Percentiles rank a stretch among this genome's conserved stretches.
These are phyloP conservation scores for Calonectria leucothoes DNA, from an alignment of 2,329 filamentous ascomycete genomes.

Conservation along the genomic window DNA sequence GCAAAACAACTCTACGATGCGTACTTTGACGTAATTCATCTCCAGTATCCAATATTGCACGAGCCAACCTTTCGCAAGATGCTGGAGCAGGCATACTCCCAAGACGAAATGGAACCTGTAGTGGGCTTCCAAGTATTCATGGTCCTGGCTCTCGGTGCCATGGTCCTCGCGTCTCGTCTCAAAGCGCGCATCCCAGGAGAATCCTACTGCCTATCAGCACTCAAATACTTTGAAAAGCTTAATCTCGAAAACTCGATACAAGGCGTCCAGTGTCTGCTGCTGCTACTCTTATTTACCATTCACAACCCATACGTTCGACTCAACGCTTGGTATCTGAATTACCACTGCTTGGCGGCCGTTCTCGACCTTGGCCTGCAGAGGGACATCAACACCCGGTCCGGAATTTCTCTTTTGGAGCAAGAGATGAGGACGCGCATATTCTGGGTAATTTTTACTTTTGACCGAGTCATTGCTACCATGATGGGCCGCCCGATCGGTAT, in stretches of 20 bases:
- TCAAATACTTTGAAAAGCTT: conserved; percentile 58
- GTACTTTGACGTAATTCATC: conserved; percentile 62
- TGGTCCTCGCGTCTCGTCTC: conserved; percentile 55
- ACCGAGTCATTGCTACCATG: conserved; percentile 64
- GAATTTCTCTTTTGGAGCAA: conserved; percentile 59
- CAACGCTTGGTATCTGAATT: conserved; percentile 67
- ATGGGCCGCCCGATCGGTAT: conserved; percentile 67
- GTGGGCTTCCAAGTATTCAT: conserved; percentile 62
- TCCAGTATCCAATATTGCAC: conserved; percentile 63
- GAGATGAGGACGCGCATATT: conserved; percentile 67
- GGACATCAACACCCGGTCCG: conserved; percentile 55
- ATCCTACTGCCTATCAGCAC: conserved; percentile 60
- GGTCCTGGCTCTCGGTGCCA: conserved; percentile 63
- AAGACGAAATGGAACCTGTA: conserved; percentile 42
- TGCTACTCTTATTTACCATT: conserved; percentile 61
- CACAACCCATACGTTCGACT: conserved; percentile 60
- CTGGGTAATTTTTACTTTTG: conserved; percentile 64
- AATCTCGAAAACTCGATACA: conserved; percentile 60
- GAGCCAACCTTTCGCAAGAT: conserved; percentile 54
- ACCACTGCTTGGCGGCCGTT: conserved; percentile 63
- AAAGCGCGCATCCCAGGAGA: conserved; percentile 59
- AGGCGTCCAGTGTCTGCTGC: conserved; percentile 60
- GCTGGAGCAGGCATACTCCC: conserved; percentile 50
- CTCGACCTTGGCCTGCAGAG: conserved; percentile 65
- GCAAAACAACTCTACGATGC: conserved; percentile 55